Evolutionary conservation across 257 asterid genomes (phyloP).

Genomic region (Ophiorrhiza pumila): DNA sequence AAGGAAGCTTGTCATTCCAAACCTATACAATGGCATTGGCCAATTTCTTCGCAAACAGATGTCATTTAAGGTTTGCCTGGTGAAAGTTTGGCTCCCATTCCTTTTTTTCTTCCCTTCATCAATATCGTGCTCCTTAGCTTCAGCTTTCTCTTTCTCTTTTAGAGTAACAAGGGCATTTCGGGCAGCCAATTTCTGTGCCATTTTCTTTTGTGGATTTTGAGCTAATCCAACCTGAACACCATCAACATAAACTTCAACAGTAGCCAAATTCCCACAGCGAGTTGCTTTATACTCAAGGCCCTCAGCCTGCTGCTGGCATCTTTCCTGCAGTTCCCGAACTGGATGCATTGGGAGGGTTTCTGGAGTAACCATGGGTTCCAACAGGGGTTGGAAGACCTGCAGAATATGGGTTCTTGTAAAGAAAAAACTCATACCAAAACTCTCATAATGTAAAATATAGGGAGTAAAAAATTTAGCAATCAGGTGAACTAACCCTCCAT

Average conservation of each 20-base stretch:
- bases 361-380: conserved; percentile 97
- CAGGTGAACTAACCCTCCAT: conserved; percentile 67
- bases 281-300: conserved; percentile 92
- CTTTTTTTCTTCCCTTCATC: conserved; percentile 59
- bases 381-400: conserved; percentile 86
- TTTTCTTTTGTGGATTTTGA: conserved; percentile 89
- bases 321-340: conserved; percentile 92
- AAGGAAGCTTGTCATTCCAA: conserved; percentile 8
- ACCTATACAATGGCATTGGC: conserved; percentile 98
- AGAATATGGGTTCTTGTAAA: conserved; percentile 1
- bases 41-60: conserved; percentile 91
- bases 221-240: conserved; percentile 87
- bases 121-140: conserved; percentile 51
- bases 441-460: not conserved
- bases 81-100: conserved; percentile 73
- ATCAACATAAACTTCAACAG: conserved; percentile 85
- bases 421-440: not conserved
- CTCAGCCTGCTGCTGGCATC: conserved; percentile 97
- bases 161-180: conserved; percentile 85
- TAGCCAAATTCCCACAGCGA: conserved; percentile 77
- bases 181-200: conserved; percentile 99
- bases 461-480: not conserved
- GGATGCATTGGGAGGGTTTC: conserved; percentile 99
- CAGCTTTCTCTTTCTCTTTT: conserved; percentile 72
- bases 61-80: conserved; percentile 93